Evolutionary conservation across 2,329 filamentous ascomycete species (phyloP).

Genomic region (Sporothrix inflata): DNA sequence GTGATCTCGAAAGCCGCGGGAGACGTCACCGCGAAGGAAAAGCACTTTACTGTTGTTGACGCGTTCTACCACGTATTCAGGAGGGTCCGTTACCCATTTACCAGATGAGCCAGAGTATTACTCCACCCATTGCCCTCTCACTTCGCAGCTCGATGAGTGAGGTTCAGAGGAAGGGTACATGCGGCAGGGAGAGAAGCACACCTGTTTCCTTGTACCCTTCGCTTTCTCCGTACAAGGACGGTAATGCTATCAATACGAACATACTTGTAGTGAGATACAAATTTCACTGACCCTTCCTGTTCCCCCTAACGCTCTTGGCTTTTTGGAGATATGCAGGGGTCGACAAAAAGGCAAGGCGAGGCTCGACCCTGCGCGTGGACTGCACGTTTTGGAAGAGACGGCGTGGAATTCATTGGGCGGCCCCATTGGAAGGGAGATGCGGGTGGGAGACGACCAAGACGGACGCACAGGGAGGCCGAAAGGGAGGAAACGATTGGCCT

Average conservation of each 20-base stretch:
- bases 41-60: not conserved
- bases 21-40: not conserved
- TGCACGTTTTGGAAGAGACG: not conserved
- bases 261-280: constrained; percentile 12
- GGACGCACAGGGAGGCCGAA: not conserved
- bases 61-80: constrained; percentile 8
- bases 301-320: not conserved
- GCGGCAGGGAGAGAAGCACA: not conserved
- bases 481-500: not conserved
- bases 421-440: not conserved
- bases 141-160: not conserved
- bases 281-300: not conserved
- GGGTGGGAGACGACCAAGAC: not conserved
- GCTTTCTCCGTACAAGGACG: not conserved
- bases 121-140: not conserved
- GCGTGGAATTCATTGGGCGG: not conserved
- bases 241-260: not conserved
- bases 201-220: not conserved
- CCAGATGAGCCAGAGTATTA: too few species aligned
- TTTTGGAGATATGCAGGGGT: constrained; percentile 2
- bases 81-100: too few species aligned
- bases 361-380: not conserved
- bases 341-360: not conserved
- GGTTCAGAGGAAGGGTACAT: not conserved
- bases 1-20: not conserved